A percentile compares a stretch with the other conserved stretches of the same genome.
Conservation (phyloP, 495 filamentous ascomycete species). For the Elaphomyces granulatus region DNA sequence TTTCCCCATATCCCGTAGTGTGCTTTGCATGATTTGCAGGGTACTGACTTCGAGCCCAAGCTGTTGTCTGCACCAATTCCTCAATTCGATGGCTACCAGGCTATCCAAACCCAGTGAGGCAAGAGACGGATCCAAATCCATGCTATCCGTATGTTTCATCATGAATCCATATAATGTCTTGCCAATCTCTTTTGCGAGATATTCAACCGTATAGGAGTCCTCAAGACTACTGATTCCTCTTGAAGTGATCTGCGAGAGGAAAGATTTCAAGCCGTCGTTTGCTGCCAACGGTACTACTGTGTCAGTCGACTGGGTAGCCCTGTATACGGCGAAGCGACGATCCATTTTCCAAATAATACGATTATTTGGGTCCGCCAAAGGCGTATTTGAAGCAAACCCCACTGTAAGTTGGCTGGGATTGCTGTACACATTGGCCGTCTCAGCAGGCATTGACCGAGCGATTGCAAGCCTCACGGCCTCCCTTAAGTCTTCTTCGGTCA, state of each 20-base stretch:
- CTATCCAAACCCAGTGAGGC: constrained; percentile 9
- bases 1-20: no score
- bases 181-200: constrained; percentile 19
- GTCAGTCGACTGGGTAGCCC: constrained; percentile 6
- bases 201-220: constrained; percentile 6
- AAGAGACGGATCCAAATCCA: constrained; percentile 13
- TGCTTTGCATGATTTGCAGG: constrained; percentile 29
- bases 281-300: not conserved
- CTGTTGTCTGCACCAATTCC: constrained; percentile 7
- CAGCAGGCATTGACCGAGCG: no score
- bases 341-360: constrained; percentile 14
- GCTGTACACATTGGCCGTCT: not conserved
- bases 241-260: no score
- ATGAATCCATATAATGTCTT: constrained; percentile 19
- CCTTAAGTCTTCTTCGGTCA: no score
- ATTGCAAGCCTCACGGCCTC: no score
- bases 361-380: constrained; percentile 4
- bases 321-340: constrained; percentile 15
- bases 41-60: constrained; percentile 17
- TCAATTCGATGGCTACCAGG: not conserved
- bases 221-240: no score
- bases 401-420: constrained; percentile 6
- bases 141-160: constrained; percentile 16
- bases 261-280: constrained; percentile 3
- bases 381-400: constrained; percentile 2